Evolutionary conservation across 2,329 filamentous ascomycete species (phyloP), one percentile per base, ranked within the genome.

Genomic region (Alternaria brassicae): DNA sequence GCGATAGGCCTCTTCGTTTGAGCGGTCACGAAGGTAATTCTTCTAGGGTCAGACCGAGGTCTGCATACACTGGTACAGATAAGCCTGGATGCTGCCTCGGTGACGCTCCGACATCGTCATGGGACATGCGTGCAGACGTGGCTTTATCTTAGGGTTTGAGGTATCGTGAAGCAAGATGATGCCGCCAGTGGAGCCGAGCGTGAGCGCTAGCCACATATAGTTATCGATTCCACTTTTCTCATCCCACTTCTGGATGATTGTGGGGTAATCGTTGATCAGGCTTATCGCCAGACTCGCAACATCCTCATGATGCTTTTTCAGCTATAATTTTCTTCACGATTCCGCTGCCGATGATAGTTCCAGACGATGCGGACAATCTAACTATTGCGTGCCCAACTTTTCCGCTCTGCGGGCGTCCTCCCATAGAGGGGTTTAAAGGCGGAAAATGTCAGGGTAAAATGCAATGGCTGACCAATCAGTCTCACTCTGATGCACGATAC

Each of bases 341-440:
- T 42, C 56, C 21, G 55, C 32, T 40, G 37, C n/a, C 4, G 47
- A 58, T 48, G 62, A 47, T 30, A 23, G 12, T 51, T 42, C 37
- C 53, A 67, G 37, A 12, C 10, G 52, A 62, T n/a, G 60, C 59
- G 55, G 51, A 56, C 13, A 17, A 10, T 56, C 44, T 39, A 45
- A 59, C 55, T 54, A 61, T 66, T 25, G 45, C 19, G 28, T 58
- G 61, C 63, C 66, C 68, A 70, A 70, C 64, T 71, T 71, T 71
- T 68, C 66, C 61, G 65, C 61, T 50, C 30, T 39, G 40, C 63
- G 58, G 61, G 62, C 65, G 69, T 64, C 69, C 68, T 71, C 69
- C 69, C 69, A 68, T 66, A 65, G 65, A 60, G 62, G 53, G 60
- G 51, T 61, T 65, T 65, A 52, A 36, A 28, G 30, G 28, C 19